Base-by-base conservation (phyloP, 345 rosid genomes). In the Arabidopsis arenosa region DNA sequence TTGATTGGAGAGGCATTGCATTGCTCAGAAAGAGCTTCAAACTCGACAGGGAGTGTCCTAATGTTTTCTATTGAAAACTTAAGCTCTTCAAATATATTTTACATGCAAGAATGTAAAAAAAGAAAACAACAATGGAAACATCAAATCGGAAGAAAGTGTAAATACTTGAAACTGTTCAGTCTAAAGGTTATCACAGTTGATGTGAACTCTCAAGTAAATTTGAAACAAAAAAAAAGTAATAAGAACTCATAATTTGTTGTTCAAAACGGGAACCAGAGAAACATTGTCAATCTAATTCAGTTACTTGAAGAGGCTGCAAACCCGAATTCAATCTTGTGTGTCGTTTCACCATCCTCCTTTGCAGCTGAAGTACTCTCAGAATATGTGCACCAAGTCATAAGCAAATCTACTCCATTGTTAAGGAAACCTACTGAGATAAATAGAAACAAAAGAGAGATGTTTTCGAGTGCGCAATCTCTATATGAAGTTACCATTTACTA, bases 331-430 rank as follows among this genome's bases (percentile, higher is more conserved):
- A 4, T 17, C 54, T 49, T 44, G 32, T 61, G 63, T 76, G 36
- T 44, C 45, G 63, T 36, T 63, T 55, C 75, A 26, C 70, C 65
- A 76, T 75, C 79, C 18, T 68, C 69, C 8, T 43, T 44, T 5
- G 58, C 47, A 26, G 53, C 53, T 47, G 67, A 67, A 63, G 80
- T 44, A 63, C 66, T 74, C 72, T 94, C 83, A 92, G 89, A 94
- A 94, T 78, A 92, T 94, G 80, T 95, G 98, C 71, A 95, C 94
- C n/a, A 88, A 85, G 74, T 95, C 99, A 44, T 92, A 95, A 2
- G 98, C 99, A 79, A 95, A 90, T 86, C 98, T 95, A 61, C 59
- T 79, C 57, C 14, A 28, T 5, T 2, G 89, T 88, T 73, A 90
- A 93, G 70, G 86, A 84, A 85, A 77, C 14, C 45, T 13, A 48